Evolutionary conservation across 139 green algal genomes (phyloP), one percentile per base, ranked within the genome.

Genomic region (Microglena sp.): DNA sequence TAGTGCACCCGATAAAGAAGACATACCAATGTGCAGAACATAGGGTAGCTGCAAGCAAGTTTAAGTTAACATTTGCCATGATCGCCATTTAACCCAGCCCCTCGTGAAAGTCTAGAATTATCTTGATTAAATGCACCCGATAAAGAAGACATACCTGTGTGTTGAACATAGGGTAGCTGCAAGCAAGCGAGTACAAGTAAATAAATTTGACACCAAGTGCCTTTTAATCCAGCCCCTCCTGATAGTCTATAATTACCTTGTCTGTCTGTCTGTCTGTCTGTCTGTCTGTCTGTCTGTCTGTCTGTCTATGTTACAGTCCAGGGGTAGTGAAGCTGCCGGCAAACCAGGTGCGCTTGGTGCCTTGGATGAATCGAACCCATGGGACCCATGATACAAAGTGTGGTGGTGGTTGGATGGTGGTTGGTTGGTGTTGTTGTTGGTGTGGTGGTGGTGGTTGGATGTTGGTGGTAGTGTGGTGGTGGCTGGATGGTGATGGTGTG

Each of bases 331-430:
- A 84, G 1, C 62, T 68, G 0, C 83, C 83, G 2, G 71, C 73
- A 62, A 75, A 83, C 62, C 55, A 83, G 1, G 81, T 84, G 63
- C 62, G 60, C 7, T 34, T 35, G 0, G 28, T 71, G 33, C 78
- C 80, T 34, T 86, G 80, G 33, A 86, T 67, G 40, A 80, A 77
- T 21, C 63, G 45, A 31, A 76, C 77, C 46, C 73, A 86, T 11
- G 82, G 82, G 43, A 88, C 81, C 75, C 74, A 86, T 43, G 45
- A 73, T 18, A 78, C 79, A 60, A 89, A 88, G 72, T 89, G 82
- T n/a, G n/a, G n/a, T n/a, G n/a, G n/a, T n/a, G n/a, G n/a, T n/a
- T n/a, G n/a, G n/a, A n/a, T n/a, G n/a, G n/a, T n/a, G n/a, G n/a
- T n/a, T n/a, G n/a, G n/a, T n/a, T n/a, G n/a, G n/a, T n/a, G n/a